phyloP scores from a whole-genome alignment of 1,284 basidiomycete genomes.

The Bjerkandera adusta region DNA sequence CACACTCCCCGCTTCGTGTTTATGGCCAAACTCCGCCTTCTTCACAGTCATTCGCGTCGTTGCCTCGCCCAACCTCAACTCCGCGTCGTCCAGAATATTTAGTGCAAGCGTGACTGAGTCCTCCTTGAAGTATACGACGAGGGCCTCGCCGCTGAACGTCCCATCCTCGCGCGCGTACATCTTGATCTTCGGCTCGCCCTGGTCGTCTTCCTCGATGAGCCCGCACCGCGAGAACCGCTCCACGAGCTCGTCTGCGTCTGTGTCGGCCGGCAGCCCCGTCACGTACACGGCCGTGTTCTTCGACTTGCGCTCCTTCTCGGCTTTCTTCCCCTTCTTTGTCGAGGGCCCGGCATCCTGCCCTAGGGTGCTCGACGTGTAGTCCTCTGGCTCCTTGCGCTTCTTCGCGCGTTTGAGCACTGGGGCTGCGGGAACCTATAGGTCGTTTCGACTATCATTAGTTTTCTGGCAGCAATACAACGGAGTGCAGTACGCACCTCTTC shows the following conservation, averaged over 20 bases:
- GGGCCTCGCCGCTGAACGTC: constrained; percentile 91
- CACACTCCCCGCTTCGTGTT: constrained; percentile 35
- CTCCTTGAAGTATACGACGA: constrained; percentile 97
- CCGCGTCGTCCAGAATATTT: constrained; percentile 89
- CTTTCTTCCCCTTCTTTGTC: constrained; percentile 63
- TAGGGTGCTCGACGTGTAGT: constrained; percentile 65
- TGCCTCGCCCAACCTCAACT: constrained; percentile 81
- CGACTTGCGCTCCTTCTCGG: constrained; percentile 53
- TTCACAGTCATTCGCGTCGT: constrained; percentile 78
- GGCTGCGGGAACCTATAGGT: constrained; percentile 72
- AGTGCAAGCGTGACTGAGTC: constrained; percentile 89
- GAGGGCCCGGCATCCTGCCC: constrained; percentile 45
- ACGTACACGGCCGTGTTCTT: constrained; percentile 96
- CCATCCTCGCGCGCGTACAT: constrained; percentile 90
- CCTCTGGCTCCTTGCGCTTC: constrained; percentile 77
- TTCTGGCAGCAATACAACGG: background rate
- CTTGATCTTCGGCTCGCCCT: constrained; percentile 88
- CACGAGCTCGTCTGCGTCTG: constrained; percentile 74
- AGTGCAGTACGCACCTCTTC: constrained; percentile 67
- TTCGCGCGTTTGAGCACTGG: constrained; percentile 80
- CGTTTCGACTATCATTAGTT: constrained; percentile 4
- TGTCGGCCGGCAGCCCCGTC: constrained; percentile 79
- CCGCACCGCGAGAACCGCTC: constrained; percentile 89
- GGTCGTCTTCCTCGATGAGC: constrained; percentile 88
- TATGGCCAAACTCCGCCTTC: constrained; percentile 83